Conservation (phyloP, 805 yeast genomes). For the Starmera pachycereana region DNA sequence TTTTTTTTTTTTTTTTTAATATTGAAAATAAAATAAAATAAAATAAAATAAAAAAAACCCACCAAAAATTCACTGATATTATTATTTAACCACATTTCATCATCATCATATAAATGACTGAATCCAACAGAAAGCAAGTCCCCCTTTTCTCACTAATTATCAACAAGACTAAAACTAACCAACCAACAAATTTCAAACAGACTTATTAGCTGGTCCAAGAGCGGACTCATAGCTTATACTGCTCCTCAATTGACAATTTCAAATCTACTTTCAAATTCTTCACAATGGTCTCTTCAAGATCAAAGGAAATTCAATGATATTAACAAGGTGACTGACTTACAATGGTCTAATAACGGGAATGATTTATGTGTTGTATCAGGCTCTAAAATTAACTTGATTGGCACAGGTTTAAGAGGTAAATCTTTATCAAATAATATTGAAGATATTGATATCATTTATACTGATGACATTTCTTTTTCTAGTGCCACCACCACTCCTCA, state of each 20-base stretch:
- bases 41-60: too few species aligned
- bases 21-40: too few species aligned
- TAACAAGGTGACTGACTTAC: conserved; percentile 25
- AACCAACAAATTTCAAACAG: not conserved
- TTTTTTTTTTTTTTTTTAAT: too few species aligned
- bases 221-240: conserved; percentile 73
- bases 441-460: conserved; percentile 22
- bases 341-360: conserved; percentile 73
- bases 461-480: conserved; percentile 22
- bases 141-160: too few species aligned
- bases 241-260: conserved; percentile 25
- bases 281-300: too few species aligned
- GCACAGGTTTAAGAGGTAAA: conserved; percentile 36
- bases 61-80: too few species aligned
- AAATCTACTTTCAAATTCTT: conserved; percentile 2
- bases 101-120: too few species aligned
- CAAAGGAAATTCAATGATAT: conserved; percentile 22
- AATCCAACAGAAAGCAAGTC: too few species aligned
- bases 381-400: conserved; percentile 42
- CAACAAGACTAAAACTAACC: too few species aligned
- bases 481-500: conserved; percentile 15
- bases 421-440: conserved; percentile 20
- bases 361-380: conserved; percentile 76
- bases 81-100: too few species aligned
- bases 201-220: conserved; percentile 54